Evolutionary conservation across 352 stramenopile genomes (phyloP).

Genomic region (Globisporangium nagaii): DNA sequence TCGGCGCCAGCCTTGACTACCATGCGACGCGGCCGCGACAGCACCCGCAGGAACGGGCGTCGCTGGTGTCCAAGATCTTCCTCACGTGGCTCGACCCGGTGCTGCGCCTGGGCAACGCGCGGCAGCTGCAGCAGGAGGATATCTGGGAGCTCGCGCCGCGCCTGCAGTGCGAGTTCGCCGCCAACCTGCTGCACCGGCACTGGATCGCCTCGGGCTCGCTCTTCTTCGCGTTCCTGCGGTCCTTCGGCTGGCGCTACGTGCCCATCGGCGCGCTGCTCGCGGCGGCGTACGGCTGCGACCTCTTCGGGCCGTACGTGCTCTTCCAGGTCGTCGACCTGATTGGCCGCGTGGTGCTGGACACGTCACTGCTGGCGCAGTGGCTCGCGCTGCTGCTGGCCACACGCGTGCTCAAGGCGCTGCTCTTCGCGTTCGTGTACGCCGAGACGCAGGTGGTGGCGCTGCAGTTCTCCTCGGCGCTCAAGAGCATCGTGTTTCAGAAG

Average conservation of each 20-base stretch:
- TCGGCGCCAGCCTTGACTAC: conserved; percentile 1
- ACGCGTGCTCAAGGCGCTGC: conserved; percentile 52
- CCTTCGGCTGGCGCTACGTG: conserved; percentile 42
- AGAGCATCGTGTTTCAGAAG: conserved; percentile 76
- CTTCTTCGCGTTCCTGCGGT: conserved; percentile 38
- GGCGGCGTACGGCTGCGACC: conserved; percentile 38
- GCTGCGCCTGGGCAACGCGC: conserved; percentile 28
- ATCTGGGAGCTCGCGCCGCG: conserved; percentile 48
- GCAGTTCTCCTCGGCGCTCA: conserved; percentile 55
- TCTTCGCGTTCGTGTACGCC: conserved; percentile 53
- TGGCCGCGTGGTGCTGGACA: conserved; percentile 20
- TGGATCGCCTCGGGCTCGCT: conserved; percentile 60
- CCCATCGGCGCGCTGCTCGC: conserved; percentile 38
- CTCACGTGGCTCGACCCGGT: conserved; percentile 45
- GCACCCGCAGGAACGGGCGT: conserved; percentile 38
- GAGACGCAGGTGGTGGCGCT: conserved; percentile 63
- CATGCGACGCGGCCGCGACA: conserved; percentile 10
- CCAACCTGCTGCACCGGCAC: conserved; percentile 43
- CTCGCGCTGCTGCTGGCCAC: conserved; percentile 52
- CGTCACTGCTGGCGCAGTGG: conserved; percentile 45
- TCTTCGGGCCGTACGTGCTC: conserved; percentile 60
- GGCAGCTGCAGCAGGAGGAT: conserved; percentile 30
- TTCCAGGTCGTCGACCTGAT: conserved; percentile 52
- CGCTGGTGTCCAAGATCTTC: conserved; percentile 31
- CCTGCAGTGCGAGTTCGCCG: conserved; percentile 35